phyloP scores from a whole-genome alignment of 805 yeast genomes.

The Hanseniaspora lindneri region DNA sequence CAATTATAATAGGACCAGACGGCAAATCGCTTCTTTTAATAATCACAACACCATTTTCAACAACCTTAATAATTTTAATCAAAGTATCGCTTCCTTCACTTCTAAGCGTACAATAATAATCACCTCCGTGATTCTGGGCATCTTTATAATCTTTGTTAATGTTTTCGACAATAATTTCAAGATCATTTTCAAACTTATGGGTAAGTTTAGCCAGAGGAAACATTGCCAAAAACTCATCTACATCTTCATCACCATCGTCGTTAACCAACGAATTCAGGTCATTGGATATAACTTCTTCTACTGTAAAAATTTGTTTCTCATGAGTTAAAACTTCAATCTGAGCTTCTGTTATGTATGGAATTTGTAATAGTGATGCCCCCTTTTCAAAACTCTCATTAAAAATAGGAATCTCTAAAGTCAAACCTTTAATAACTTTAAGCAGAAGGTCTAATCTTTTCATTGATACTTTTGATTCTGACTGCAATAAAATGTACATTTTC shows the following conservation, averaged over 20 bases:
- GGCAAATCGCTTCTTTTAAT: neutral
- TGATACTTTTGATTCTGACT: neutral
- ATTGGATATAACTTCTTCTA: constrained; percentile 23
- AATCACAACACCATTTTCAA: neutral
- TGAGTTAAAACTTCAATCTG: constrained; percentile 29
- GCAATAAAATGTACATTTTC: neutral
- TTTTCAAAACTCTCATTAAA: neutral
- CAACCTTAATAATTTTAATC: neutral
- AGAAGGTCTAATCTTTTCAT: neutral
- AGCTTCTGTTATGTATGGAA: constrained; percentile 11
- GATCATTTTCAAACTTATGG: constrained; percentile 11
- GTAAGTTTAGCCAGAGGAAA: constrained; percentile 46
- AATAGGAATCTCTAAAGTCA: constrained; percentile 8
- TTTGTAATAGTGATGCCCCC: constrained; percentile 3
- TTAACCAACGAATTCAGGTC: constrained; percentile 33
- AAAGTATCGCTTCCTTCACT: constrained; percentile 8
- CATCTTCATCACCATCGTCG: constrained; percentile 69
- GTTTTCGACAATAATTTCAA: neutral
- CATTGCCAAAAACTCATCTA: constrained; percentile 44
- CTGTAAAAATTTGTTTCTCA: constrained; percentile 28
- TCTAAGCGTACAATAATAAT: constrained; percentile 1
- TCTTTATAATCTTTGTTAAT: neutral
- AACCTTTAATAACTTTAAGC: neutral
- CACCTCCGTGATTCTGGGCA: neutral
- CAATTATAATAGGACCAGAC: neutral